Percentiles rank a stretch among this genome's conserved stretches.
Conservation (phyloP, 306 rosid species). For the Pterocarpus macrocarpus region DNA sequence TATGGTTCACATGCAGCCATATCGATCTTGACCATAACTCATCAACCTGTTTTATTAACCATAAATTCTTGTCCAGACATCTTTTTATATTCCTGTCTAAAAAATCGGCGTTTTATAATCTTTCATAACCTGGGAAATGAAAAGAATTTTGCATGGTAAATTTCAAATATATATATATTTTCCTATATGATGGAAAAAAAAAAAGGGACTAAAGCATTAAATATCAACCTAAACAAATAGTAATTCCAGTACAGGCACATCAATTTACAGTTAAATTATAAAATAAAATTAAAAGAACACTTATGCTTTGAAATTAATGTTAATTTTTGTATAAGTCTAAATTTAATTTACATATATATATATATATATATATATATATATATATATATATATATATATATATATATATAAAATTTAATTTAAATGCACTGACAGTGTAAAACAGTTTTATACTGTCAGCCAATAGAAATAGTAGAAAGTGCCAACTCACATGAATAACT, state of each 20-base stretch:
- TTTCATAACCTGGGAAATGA: slow-evolving; percentile 16
- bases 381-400: too few species aligned
- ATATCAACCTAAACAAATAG: background rate
- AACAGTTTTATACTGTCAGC: too few species aligned
- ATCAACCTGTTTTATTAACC: slow-evolving; percentile 9
- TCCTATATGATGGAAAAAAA: background rate
- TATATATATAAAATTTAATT: too few species aligned
- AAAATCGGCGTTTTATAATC: background rate
- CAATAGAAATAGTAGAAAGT: too few species aligned
- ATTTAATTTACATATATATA: too few species aligned
- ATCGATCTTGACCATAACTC: slow-evolving; percentile 32
- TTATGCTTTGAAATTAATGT: too few species aligned
- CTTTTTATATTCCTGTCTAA: background rate
- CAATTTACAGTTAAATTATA: background rate
- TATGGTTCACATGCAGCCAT: slow-evolving; percentile 48
- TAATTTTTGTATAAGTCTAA: too few species aligned
- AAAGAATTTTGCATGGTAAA: slow-evolving; percentile 1
- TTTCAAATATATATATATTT: background rate
- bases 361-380: too few species aligned
- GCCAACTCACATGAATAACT: too few species aligned
- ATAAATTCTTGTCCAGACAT: slow-evolving; percentile 1
- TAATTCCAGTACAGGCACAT: background rate
- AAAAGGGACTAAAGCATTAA: background rate
- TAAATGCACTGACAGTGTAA: too few species aligned
- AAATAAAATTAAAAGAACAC: background rate